Percentiles rank a stretch among this genome's conserved stretches.
These are phyloP conservation scores for Groenewaldozyma auringiensis DNA, from an alignment of 1,139 yeast genomes.

Conservation along the genomic window DNA sequence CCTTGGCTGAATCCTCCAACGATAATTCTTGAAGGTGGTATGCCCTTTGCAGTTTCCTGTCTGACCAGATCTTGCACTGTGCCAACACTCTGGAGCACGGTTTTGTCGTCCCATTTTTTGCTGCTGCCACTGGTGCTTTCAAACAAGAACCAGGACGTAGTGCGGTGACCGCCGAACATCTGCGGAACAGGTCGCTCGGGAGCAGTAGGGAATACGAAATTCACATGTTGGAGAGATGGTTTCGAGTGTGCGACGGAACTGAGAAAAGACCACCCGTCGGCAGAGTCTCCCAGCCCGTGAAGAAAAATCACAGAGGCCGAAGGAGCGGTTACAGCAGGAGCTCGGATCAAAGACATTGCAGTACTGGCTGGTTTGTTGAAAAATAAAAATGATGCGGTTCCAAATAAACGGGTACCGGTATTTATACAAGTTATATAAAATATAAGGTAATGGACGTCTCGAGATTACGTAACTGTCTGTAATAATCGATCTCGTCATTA, in stretches of 20 bases:
- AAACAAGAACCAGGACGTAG: not conserved
- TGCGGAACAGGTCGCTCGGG: constrained; percentile 62
- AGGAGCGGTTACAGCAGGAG: constrained; percentile 30
- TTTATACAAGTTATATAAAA: too few species aligned
- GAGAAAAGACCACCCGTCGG: constrained; percentile 82
- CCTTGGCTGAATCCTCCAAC: constrained; percentile 97
- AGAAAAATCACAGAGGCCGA: constrained; percentile 68
- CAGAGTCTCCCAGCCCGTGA: constrained; percentile 91
- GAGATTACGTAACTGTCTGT: too few species aligned
- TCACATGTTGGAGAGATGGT: constrained; percentile 49
- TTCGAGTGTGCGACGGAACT: constrained; percentile 34
- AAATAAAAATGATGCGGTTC: too few species aligned
- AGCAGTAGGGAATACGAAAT: constrained; percentile 84
- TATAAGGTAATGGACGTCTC: too few species aligned
- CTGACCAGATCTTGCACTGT: constrained; percentile 47
- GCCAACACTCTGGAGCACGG: constrained; percentile 53
- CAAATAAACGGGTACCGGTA: too few species aligned
- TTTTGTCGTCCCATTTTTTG: constrained; percentile 50
- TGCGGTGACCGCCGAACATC: constrained; percentile 12
- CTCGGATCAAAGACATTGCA: constrained; percentile 17
- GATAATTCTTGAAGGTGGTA: constrained; percentile 63
- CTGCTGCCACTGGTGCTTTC: not conserved
- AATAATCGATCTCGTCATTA: too few species aligned
- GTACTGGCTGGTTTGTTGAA: too few species aligned
- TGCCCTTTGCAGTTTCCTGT: constrained; percentile 56